Evolutionary conservation across 2,329 filamentous ascomycete genomes (phyloP).

Genomic region (Acephala macrosclerotiorum): DNA sequence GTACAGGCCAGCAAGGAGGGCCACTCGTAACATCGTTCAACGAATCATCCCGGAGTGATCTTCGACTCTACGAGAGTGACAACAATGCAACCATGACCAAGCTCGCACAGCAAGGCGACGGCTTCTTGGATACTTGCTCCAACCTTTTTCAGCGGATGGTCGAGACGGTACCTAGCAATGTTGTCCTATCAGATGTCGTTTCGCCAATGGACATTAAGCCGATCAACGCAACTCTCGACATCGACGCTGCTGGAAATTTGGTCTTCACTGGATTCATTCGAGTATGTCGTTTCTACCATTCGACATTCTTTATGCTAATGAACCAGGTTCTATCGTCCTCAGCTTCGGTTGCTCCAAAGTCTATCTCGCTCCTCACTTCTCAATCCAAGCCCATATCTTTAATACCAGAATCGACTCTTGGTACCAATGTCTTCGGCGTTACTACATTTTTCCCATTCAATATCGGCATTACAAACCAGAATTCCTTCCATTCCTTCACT

Average conservation of each 20-base stretch:
- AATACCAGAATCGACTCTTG: constrained; percentile 22
- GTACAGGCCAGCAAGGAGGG: constrained; percentile 52
- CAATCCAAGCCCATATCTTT: constrained; percentile 1
- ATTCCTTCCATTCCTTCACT: constrained; percentile 26
- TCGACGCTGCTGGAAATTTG: constrained; percentile 25
- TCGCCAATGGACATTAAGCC: constrained; percentile 65
- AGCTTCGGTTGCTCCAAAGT: constrained; percentile 8
- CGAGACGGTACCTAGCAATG: constrained; percentile 60
- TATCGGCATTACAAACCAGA: constrained; percentile 15
- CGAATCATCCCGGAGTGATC: constrained; percentile 58
- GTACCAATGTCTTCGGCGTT: constrained; percentile 28
- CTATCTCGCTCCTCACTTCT: constrained; percentile 12
- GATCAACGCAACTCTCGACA: constrained; percentile 47
- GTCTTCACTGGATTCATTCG: constrained; percentile 34
- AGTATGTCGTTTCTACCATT: constrained; percentile 20
- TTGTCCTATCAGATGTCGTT: constrained; percentile 59
- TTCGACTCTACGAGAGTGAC: constrained; percentile 62
- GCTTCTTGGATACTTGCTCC: constrained; percentile 57
- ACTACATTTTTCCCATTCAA: constrained; percentile 35
- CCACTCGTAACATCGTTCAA: constrained; percentile 59
- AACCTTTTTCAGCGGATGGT: constrained; percentile 64
- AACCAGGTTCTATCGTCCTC: constrained; percentile 21
- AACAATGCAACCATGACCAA: constrained; percentile 59
- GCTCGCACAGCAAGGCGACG: constrained; percentile 50
- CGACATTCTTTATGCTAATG: constrained; percentile 5